A percentile compares a stretch with the other conserved stretches of the same genome.
Evolutionary conservation across 2,329 filamentous ascomycete species (phyloP).

Genomic region (Hyphodiscus sp.): DNA sequence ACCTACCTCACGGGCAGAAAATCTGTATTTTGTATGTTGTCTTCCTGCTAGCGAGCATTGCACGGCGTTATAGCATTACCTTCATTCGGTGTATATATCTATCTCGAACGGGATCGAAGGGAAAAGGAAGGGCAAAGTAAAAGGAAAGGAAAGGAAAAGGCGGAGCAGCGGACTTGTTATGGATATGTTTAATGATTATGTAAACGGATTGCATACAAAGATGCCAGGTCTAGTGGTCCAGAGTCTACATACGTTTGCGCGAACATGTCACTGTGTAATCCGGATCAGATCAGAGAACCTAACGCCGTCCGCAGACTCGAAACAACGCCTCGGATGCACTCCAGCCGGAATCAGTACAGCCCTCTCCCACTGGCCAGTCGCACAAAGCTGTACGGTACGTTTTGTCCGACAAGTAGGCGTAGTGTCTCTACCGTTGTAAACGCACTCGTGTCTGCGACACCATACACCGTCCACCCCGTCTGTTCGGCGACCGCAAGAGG

Average conservation of each 20-base stretch:
- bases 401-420: slow-evolving; percentile 73
- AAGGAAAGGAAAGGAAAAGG: too few relatives aligned
- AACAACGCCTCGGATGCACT: background rate
- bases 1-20: too few relatives aligned
- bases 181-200: background rate
- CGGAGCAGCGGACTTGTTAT: too few relatives aligned
- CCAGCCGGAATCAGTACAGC: slow-evolving; percentile 31
- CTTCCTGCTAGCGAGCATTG: too few relatives aligned
- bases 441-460: slow-evolving; percentile 70
- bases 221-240: background rate
- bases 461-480: slow-evolving; percentile 74
- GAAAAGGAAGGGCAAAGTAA: too few relatives aligned
- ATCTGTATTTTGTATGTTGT: too few relatives aligned
- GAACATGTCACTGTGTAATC: background rate
- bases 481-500: slow-evolving; percentile 63
- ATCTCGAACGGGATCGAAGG: too few relatives aligned
- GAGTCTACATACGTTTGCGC: background rate
- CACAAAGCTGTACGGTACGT: slow-evolving; percentile 84
- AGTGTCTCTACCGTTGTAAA: slow-evolving; percentile 82
- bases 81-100: too few relatives aligned
- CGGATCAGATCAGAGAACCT: background rate
- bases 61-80: too few relatives aligned
- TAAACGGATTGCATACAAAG: background rate
- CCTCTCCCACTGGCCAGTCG: slow-evolving; percentile 59
- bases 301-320: background rate